These are phyloP conservation scores for Catunica adiposa DNA, from an alignment of 2,329 filamentous ascomycete genomes.

Conservation along the genomic window DNA sequence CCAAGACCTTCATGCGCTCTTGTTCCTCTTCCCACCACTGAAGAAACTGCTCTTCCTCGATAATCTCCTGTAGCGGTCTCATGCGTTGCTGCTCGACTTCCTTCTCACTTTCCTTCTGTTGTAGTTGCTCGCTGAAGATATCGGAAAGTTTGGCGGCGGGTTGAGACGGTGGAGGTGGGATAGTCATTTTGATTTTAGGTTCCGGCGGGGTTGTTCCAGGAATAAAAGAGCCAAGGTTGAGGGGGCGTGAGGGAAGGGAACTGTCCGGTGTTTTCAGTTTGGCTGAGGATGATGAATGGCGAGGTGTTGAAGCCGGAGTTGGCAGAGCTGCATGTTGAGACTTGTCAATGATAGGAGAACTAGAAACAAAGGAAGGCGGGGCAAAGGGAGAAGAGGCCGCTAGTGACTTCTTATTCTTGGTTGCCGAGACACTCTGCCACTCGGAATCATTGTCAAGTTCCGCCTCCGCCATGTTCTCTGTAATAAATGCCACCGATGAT, in stretches of 20 bases:
- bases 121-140: constrained; percentile 71
- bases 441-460: constrained; percentile 3
- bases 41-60: constrained; percentile 91
- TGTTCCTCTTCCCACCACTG: constrained; percentile 92
- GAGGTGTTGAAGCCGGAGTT: background rate
- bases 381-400: background rate
- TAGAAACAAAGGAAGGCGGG: background rate
- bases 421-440: constrained; percentile 11
- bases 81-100: constrained; percentile 75
- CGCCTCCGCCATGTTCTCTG: constrained; percentile 12
- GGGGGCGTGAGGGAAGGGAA: constrained; percentile 3
- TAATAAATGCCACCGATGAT: constrained; percentile 1
- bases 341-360: background rate
- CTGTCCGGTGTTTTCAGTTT: background rate
- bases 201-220: constrained; percentile 28
- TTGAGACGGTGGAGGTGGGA: constrained; percentile 8
- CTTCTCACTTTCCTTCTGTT: constrained; percentile 49
- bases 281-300: background rate
- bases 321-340: background rate
- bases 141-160: constrained; percentile 50
- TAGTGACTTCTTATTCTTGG: constrained; percentile 2
- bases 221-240: constrained; percentile 10
- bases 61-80: constrained; percentile 81
- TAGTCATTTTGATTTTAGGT: constrained; percentile 39
- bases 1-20: constrained; percentile 49